A percentile compares a stretch with the other conserved stretches of the same genome.
These are phyloP conservation scores for Neonectria sp. DNA, from an alignment of 2,329 filamentous ascomycete species.

Conservation along the genomic window DNA sequence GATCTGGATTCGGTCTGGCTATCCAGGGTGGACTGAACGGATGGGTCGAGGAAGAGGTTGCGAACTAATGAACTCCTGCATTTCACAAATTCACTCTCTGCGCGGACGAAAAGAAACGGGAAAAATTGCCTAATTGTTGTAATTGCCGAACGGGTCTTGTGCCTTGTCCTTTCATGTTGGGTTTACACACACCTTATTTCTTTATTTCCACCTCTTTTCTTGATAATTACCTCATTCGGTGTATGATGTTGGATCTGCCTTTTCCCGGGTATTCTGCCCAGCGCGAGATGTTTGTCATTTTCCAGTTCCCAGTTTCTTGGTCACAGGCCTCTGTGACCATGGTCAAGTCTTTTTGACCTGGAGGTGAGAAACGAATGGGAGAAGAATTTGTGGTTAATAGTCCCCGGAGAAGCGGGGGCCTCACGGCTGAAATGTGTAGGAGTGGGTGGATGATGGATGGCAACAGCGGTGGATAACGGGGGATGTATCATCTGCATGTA, in stretches of 20 bases:
- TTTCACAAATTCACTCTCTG: slow-evolving; percentile 44
- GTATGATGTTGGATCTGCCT: slow-evolving; percentile 49
- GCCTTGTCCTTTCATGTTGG: slow-evolving; percentile 44
- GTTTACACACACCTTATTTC: slow-evolving; percentile 46
- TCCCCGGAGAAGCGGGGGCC: slow-evolving; percentile 35
- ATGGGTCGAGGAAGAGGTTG: slow-evolving; percentile 78
- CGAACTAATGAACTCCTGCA: slow-evolving; percentile 62
- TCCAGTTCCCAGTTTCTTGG: not conserved
- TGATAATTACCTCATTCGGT: slow-evolving; percentile 52
- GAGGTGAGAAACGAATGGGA: slow-evolving; percentile 28
- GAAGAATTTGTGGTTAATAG: slow-evolving; percentile 42
- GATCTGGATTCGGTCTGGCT: slow-evolving; percentile 71
- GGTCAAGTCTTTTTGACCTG: not conserved
- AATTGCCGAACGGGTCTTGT: slow-evolving; percentile 53
- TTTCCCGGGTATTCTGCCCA: slow-evolving; percentile 37
- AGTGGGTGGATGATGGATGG: slow-evolving; percentile 33
- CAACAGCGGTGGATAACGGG: slow-evolving; percentile 35
- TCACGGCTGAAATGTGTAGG: slow-evolving; percentile 42
- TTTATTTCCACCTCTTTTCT: slow-evolving; percentile 48
- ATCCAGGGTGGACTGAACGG: slow-evolving; percentile 76
- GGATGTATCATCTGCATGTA: slow-evolving; percentile 47
- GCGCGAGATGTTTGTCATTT: slow-evolving; percentile 25
- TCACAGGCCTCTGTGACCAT: not conserved
- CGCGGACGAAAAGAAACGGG: slow-evolving; percentile 44
- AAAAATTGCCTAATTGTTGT: slow-evolving; percentile 60